These are phyloP conservation scores for Ascochyta fabae DNA, from an alignment of 2,329 filamentous ascomycete species.

Conservation along the genomic window DNA sequence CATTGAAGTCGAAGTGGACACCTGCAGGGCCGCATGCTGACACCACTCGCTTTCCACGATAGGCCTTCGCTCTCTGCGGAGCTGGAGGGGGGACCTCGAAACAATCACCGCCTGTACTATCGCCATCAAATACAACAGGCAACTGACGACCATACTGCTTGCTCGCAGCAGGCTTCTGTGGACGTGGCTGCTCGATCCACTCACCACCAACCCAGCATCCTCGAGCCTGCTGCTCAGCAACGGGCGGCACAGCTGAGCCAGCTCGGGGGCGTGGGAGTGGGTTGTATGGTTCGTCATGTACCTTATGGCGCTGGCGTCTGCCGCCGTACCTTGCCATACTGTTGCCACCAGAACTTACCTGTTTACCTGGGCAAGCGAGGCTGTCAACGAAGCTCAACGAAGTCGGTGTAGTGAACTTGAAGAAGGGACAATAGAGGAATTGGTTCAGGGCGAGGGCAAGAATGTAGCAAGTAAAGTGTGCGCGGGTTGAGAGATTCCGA, in stretches of 20 bases:
- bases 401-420: too few species aligned
- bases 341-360: background rate
- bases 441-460: too few species aligned
- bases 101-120: background rate
- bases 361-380: background rate
- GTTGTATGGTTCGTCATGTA: background rate
- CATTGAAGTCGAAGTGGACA: conserved; percentile 27
- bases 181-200: background rate
- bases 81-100: conserved; percentile 8
- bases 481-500: background rate
- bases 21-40: background rate
- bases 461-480: too few species aligned
- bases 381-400: background rate
- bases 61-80: background rate
- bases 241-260: background rate
- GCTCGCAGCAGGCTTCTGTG: too few species aligned
- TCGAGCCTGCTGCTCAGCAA: background rate
- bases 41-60: background rate
- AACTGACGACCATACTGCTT: background rate
- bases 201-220: conserved; percentile 10
- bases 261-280: conserved; percentile 1
- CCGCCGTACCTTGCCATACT: background rate
- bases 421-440: too few species aligned
- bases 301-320: background rate
- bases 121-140: background rate